Conservation (phyloP, 306 rosid genomes). For the Cucurbita maxima region DNA sequence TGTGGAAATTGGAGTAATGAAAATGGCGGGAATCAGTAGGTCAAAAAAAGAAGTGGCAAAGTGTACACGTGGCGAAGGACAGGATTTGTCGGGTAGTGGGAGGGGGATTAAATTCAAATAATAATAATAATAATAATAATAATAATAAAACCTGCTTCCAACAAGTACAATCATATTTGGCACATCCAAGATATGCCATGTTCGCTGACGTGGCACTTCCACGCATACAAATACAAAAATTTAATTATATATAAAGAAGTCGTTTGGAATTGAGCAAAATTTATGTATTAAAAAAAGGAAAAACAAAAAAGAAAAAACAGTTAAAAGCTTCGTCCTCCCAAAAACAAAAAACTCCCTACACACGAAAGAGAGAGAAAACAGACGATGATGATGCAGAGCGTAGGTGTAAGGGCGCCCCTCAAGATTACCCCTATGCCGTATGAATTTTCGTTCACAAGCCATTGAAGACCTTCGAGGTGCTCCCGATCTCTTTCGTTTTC, state of each 20-base stretch:
- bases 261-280: not conserved
- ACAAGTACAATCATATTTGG: not conserved
- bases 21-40: not conserved
- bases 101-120: not conserved
- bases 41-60: not conserved
- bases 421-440: constrained; percentile 12
- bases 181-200: not conserved
- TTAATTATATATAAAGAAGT: not conserved
- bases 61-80: not conserved
- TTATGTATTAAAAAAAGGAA: not conserved
- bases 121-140: not conserved
- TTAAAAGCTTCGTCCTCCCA: not conserved
- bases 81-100: not conserved
- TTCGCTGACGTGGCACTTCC: not conserved
- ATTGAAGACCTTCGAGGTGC: constrained; percentile 20
- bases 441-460: constrained; percentile 9
- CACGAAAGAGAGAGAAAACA: constrained; percentile 4
- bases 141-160: not conserved
- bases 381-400: constrained; percentile 4
- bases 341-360: not conserved
- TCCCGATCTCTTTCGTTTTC: not conserved
- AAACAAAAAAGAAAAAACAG: not conserved
- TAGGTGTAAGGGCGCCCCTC: constrained; percentile 28
- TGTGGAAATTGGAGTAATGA: too few species aligned
- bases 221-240: not conserved